These are phyloP conservation scores for Pseudonitzschia pungens DNA, from an alignment of 108 stramenopile genomes.

Conservation along the genomic window DNA sequence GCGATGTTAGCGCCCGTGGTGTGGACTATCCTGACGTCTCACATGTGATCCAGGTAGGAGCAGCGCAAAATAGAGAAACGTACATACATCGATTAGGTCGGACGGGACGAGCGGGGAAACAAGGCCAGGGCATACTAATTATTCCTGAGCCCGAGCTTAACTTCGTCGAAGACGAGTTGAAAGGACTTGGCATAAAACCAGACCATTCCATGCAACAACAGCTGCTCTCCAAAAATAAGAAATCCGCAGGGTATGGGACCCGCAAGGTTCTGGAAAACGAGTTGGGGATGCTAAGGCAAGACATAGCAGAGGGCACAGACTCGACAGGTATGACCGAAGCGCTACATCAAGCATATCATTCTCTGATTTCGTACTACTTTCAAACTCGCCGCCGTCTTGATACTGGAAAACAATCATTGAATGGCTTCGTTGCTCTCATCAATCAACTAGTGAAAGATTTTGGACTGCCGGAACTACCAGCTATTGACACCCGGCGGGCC, in stretches of 20 bases:
- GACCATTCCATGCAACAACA: constrained; percentile 10
- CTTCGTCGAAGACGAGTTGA: constrained; percentile 30
- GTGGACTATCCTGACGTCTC: constrained; percentile 77
- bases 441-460: constrained; percentile 26
- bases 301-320: constrained; percentile 22
- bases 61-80: constrained; percentile 72
- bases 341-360: constrained; percentile 28
- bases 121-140: constrained; percentile 61
- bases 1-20: constrained; percentile 91
- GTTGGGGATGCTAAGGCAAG: constrained; percentile 28
- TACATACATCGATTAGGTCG: constrained; percentile 97
- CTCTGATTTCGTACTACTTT: constrained; percentile 36
- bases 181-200: constrained; percentile 14
- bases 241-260: neutral
- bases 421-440: constrained; percentile 14
- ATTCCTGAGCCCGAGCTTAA: constrained; percentile 34
- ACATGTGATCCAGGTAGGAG: constrained; percentile 64
- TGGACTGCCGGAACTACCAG: constrained; percentile 33
- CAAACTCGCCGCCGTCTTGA: constrained; percentile 14
- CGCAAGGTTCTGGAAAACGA: constrained; percentile 24
- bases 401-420: neutral
- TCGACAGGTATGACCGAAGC: constrained; percentile 20
- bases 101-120: constrained; percentile 85
- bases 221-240: constrained; percentile 2
- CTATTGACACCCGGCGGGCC: constrained; percentile 29